These are phyloP conservation scores for Leishmania braziliensis DNA, from an alignment of 208 protist genomes.

Conservation along the genomic window DNA sequence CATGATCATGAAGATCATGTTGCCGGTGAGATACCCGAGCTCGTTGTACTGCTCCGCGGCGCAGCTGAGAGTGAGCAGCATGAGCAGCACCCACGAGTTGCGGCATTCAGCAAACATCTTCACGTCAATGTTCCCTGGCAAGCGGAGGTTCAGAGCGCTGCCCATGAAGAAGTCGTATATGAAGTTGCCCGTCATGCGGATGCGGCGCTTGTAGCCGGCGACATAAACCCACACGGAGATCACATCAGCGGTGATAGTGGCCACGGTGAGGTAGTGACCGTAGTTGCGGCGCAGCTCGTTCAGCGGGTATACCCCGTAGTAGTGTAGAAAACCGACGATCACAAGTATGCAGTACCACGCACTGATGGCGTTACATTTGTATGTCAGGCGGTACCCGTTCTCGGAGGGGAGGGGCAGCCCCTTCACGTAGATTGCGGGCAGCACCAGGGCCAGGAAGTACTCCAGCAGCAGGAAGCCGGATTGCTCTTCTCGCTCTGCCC, in stretches of 20 bases:
- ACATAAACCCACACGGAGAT: slow-evolving; percentile 81
- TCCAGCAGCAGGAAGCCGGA: slow-evolving; percentile 81
- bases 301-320: slow-evolving; percentile 67
- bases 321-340: slow-evolving; percentile 64
- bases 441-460: slow-evolving; percentile 71
- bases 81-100: slow-evolving; percentile 94
- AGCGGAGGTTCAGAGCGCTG: slow-evolving; percentile 81
- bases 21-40: slow-evolving; percentile 75
- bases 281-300: slow-evolving; percentile 67
- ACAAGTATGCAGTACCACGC: slow-evolving; percentile 88
- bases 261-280: slow-evolving; percentile 74
- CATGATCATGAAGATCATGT: slow-evolving; percentile 94
- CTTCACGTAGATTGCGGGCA: slow-evolving; percentile 81
- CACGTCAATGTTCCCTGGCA: slow-evolving; percentile 92
- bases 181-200: slow-evolving; percentile 90
- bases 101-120: slow-evolving; percentile 95
- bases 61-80: slow-evolving; percentile 91
- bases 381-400: slow-evolving; percentile 79
- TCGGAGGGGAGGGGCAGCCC: slow-evolving; percentile 86
- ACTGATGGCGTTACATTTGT: slow-evolving; percentile 89
- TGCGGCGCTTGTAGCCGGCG: slow-evolving; percentile 47
- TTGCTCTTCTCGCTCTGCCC: not conserved
- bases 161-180: slow-evolving; percentile 98
- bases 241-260: slow-evolving; percentile 81
- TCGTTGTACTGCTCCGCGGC: slow-evolving; percentile 88